Base-by-base conservation (phyloP, 345 rosid species). In the Microthlaspi erraticum region DNA sequence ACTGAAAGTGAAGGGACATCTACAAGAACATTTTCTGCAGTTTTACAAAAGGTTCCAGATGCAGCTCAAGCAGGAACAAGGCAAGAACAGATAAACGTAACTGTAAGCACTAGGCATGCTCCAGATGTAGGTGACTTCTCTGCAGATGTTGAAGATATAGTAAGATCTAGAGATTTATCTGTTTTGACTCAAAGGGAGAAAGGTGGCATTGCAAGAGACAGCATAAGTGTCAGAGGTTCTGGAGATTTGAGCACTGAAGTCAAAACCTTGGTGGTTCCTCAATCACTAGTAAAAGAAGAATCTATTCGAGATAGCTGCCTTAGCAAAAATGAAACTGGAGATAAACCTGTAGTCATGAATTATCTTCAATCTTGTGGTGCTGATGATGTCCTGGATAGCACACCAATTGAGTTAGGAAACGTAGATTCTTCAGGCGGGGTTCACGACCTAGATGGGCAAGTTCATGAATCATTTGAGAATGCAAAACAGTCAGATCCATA, bases 361-460 rank as follows among this genome's bases (percentile, higher is more conserved):
- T 68, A 59, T 73, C 79, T 77, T 32, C 75, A 83, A 11, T 74
- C 74, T 72, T 75, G 76, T 73, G 63, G 82, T 12, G 18, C 76
- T 32, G 74, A 76, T 26, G 80, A 80, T 38, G 60, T 77, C 56
- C 75, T 82, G 56, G 85, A 79, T 53, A 68, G 64, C 73, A 82
- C 78, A 73, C 80, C 65, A 33, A 68, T 82, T 39, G 83, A 84
- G 58, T 64, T 61, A 38, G 79, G 31, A 38, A 74, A 72, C 53
- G 77, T 78, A 38, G 81, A 79, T 77, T 66, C 60, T 71, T 48
- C 77, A 64, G 45, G 71, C 49, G 18, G 58, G 78, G 23, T 59
- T 68, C 48, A 82, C 61, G 20, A 54, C 33, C 16, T 59, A 20
- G 68, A 67, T 60, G 53, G 57, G 36, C 63, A 33, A 60, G 68